Base-by-base conservation (phyloP, 495 filamentous ascomycete genomes). In the Penicillium canariense region DNA sequence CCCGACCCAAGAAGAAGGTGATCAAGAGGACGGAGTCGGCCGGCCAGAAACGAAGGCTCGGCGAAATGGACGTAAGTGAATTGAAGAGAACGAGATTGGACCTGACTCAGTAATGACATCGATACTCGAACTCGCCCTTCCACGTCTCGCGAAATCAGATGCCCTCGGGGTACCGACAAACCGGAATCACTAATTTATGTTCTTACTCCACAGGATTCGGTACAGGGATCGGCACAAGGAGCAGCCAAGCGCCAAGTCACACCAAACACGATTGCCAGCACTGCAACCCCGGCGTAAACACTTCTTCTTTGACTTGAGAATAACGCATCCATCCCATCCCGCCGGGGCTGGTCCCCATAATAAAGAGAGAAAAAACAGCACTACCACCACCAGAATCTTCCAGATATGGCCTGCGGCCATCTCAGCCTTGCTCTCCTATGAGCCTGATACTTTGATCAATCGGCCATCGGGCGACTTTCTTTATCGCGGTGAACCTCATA, bases 1-100 rank as follows among this genome's bases (percentile, higher is more conserved):
- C 68, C 5, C 84, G 80, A 49, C 80, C 85, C 20, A 81, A 80
- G 68, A 85, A 83, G 65, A 91, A 85, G 74, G 77, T 72, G 26
- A 49, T 68, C 30, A 83, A 79, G 63, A 76, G 66, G 45, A 46
- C 60, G 54, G 68, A 74, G 31, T 38, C 62, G 22, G 59, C 56
- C 52, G 63, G 60, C 20, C 74, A 81, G 66, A 74, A 77, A 56
- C 68, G 76, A 46, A 60, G 60, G 51, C 67, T 77, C 59, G 68
- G 71, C 64, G 61, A 76, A 60, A 51, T 78, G 54, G 73, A 78
- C 67, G 75, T 78, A 78, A 78, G 75, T 76, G 26, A 59, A 55
- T 35, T 57, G 54, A 63, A 67, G 54, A 62, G 52, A 63, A 46
- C 47, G 45, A 59, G 60, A 62, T 51, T 59, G 48, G 54, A 60